Evolutionary conservation across 2,329 filamentous ascomycete species (phyloP), one percentile per base, ranked within the genome.

Genomic region (Arthrobotrys musiformis): DNA sequence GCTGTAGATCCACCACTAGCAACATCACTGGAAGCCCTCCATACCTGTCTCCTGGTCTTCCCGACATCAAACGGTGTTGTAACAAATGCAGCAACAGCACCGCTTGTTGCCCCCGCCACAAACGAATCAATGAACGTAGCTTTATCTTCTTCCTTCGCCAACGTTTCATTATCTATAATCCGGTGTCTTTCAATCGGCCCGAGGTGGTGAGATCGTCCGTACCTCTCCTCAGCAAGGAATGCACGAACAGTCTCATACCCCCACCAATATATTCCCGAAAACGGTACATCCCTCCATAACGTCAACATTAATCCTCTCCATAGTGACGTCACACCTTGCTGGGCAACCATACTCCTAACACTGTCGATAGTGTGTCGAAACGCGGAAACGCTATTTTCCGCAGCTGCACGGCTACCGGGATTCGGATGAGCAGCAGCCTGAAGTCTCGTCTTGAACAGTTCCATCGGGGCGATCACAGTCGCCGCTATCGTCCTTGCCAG

Each of bases 61-160:
- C 95, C 95, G 0, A 99, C 95, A 81, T 99, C 95, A 81, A 99
- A 99, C 0, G 95, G 95, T 74, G 92, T 97, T 0, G 95, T 99
- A 19, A 95, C 87, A 22, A 97, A 88, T 0, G 94, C 94, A 0
- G 95, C 93, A 28, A 95, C 87, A 0, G 92, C 91, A 2, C 95
- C 95, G 0, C 94, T 95, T 1, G 88, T 83, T 0, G 93, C 93
- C 17, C 95, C 95, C 0, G 94, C 92, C 17, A 93, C 85, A 82
- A 98, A 99, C 81, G 93, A 95, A 84, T 98, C 94, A 26, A 92
- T 84, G 67, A 98, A 93, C 0, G 94, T 95, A 87, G 26, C 85
- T 33, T 77, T 77, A 56, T 77, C 73, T 48, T 78, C 66, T 46
- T 64, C 62, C 19, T 67, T 44, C 13, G 60, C 60, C 22, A 73